Percentiles rank a stretch among this genome's conserved stretches.
Evolutionary conservation across 768 basidiomycete genomes (phyloP).

Genomic region (Lepiota subincarnata): DNA sequence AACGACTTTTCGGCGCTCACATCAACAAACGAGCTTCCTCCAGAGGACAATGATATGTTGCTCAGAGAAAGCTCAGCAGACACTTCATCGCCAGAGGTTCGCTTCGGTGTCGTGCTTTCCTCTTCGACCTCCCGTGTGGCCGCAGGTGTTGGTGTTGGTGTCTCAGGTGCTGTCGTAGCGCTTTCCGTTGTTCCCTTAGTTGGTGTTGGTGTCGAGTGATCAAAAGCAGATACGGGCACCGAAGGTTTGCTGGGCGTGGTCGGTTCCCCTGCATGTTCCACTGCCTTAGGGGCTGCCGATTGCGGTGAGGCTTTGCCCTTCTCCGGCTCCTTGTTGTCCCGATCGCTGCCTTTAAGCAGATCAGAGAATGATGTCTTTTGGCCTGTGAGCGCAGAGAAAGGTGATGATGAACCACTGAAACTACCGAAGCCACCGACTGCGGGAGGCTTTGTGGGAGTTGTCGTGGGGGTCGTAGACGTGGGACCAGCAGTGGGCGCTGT

Average conservation of each 20-base stretch:
- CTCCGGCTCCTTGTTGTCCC: constrained; percentile 22
- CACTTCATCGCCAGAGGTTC: background rate
- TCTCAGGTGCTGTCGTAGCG: background rate
- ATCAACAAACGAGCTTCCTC: constrained; percentile 22
- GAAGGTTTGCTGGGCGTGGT: constrained; percentile 4
- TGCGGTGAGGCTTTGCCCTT: constrained; percentile 9
- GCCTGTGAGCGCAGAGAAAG: constrained; percentile 39
- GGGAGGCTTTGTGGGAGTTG: constrained; percentile 25
- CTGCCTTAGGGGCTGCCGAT: background rate
- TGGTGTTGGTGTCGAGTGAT: background rate
- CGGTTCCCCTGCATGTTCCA: background rate
- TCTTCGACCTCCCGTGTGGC: background rate
- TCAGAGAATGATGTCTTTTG: constrained; percentile 53
- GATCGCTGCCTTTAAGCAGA: constrained; percentile 42
- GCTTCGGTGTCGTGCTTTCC: constrained; percentile 5
- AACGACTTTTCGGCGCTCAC: constrained; percentile 14
- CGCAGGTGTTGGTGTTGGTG: background rate
- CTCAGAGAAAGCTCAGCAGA: constrained; percentile 13
- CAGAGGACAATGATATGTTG: constrained; percentile 17
- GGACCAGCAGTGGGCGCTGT: constrained; percentile 20
- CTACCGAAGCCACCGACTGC: constrained; percentile 45
- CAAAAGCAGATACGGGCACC: background rate
- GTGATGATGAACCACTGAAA: constrained; percentile 39
- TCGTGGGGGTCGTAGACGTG: constrained; percentile 20
- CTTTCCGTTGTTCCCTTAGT: background rate